A percentile compares a stretch with the other conserved stretches of the same genome.
phyloP scores from a whole-genome alignment of 768 basidiomycete species.

The Leccinum truebloodii region DNA sequence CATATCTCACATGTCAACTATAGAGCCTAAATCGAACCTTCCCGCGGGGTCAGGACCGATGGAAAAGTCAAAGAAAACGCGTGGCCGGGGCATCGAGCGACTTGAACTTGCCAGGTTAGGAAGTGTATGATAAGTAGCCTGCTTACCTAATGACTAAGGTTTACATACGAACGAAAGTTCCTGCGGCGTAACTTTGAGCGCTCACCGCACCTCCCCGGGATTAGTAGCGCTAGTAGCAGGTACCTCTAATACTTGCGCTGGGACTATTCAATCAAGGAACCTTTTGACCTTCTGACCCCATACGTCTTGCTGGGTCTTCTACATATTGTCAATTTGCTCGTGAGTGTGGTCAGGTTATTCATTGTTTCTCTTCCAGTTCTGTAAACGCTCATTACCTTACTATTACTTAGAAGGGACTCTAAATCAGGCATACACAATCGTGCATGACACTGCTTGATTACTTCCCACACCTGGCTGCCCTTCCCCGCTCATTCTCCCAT shows the following conservation, averaged over 20 bases:
- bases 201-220: neutral
- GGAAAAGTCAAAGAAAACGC: conserved; percentile 71
- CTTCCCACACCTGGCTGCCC: conserved; percentile 25
- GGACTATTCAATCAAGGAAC: neutral
- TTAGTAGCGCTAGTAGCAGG: neutral
- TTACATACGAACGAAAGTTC: neutral
- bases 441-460: conserved; percentile 16
- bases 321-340: neutral
- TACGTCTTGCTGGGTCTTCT: neutral
- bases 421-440: conserved; percentile 6
- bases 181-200: neutral
- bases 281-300: neutral
- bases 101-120: neutral
- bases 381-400: conserved; percentile 8
- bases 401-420: conserved; percentile 3
- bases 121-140: neutral
- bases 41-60: conserved; percentile 52
- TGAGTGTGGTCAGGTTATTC: conserved; percentile 7
- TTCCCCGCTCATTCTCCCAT: conserved; percentile 13
- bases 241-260: neutral
- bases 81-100: conserved; percentile 49
- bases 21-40: conserved; percentile 41
- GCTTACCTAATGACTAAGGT: conserved; percentile 17
- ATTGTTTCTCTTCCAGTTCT: neutral
- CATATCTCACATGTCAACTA: conserved; percentile 1